Conservation (phyloP, 1,284 basidiomycete species). For the Cerioporus squamosus region DNA sequence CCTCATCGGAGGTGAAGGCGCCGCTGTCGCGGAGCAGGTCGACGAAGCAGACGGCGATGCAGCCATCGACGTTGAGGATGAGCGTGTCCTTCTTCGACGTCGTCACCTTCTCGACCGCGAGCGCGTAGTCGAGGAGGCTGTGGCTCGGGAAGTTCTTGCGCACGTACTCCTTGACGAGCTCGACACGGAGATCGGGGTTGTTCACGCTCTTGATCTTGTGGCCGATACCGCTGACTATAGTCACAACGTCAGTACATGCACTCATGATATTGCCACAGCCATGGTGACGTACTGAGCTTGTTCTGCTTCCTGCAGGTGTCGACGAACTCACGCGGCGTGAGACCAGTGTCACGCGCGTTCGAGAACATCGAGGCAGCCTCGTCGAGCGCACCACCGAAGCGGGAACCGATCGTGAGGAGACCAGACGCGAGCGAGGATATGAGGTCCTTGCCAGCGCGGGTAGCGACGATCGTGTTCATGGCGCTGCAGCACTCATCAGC, state of each 20-base stretch:
- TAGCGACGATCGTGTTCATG: slow-evolving; percentile 99
- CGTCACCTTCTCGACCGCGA: slow-evolving; percentile 97
- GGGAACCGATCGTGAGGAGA: slow-evolving; percentile 96
- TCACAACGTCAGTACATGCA: slow-evolving; percentile 5
- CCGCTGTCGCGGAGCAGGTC: slow-evolving; percentile 93
- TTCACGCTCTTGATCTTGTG: slow-evolving; percentile 99
- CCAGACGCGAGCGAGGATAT: slow-evolving; percentile 97
- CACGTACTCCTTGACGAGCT: slow-evolving; percentile 98
- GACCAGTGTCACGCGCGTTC: slow-evolving; percentile 85
- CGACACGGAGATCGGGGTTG: slow-evolving; percentile 96
- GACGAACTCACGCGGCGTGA: slow-evolving; percentile 97
- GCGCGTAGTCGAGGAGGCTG: slow-evolving; percentile 95
- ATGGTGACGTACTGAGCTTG: slow-evolving; percentile 79
- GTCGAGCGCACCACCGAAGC: slow-evolving; percentile 99
- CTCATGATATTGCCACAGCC: not conserved
- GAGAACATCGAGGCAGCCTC: slow-evolving; percentile 98
- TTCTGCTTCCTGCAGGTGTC: slow-evolving; percentile 95
- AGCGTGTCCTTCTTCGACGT: slow-evolving; percentile 98
- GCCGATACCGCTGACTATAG: slow-evolving; percentile 91
- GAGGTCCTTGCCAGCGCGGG: slow-evolving; percentile 98
- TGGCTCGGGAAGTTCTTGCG: slow-evolving; percentile 95
- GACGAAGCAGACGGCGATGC: slow-evolving; percentile 98
- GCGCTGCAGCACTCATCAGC: slow-evolving; percentile 59
- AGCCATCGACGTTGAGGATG: slow-evolving; percentile 96
- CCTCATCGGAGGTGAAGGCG: slow-evolving; percentile 96